phyloP scores from a whole-genome alignment of 345 rosid species.

The Erucastrum elatum region DNA sequence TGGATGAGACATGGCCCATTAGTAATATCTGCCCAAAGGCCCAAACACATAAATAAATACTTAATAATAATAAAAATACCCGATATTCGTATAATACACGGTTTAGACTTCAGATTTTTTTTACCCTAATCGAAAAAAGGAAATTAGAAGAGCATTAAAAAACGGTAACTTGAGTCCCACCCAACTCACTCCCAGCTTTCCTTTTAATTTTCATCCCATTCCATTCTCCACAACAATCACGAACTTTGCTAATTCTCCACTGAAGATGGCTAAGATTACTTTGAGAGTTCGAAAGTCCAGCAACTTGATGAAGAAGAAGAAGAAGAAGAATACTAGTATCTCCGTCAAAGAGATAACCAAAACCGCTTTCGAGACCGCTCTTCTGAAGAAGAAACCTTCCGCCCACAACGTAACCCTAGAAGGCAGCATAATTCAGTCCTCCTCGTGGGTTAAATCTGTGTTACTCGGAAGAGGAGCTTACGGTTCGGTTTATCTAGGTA shows the following conservation, averaged over 20 bases:
- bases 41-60: too few species aligned
- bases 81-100: too few species aligned
- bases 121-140: background rate
- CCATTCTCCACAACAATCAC: background rate
- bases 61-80: too few species aligned
- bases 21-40: too few species aligned
- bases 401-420: background rate
- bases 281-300: background rate
- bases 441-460: constrained; percentile 8
- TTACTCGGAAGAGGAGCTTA: constrained; percentile 19
- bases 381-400: background rate
- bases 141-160: background rate
- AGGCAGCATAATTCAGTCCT: background rate
- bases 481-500: constrained; percentile 20
- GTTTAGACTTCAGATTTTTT: too few species aligned
- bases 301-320: background rate
- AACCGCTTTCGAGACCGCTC: background rate
- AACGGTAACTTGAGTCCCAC: background rate
- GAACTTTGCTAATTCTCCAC: background rate
- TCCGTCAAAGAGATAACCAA: background rate
- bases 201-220: background rate
- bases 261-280: background rate
- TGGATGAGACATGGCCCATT: too few species aligned
- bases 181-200: background rate
- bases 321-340: background rate